Conservation (phyloP, 2,329 filamentous ascomycete genomes). For the Verticillium isaacii region DNA sequence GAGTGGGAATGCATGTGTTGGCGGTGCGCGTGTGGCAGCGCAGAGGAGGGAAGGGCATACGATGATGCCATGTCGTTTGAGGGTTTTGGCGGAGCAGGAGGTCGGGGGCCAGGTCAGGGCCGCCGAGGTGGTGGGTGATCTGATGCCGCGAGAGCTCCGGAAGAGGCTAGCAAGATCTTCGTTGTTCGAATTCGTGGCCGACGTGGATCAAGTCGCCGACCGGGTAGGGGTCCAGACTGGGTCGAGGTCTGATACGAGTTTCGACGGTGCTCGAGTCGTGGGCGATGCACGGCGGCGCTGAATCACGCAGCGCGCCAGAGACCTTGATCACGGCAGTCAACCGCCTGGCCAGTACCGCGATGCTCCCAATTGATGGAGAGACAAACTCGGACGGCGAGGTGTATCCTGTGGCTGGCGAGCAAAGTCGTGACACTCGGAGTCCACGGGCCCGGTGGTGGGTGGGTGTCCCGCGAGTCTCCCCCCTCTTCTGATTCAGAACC, state of each 20-base stretch:
- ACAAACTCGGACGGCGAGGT: background rate
- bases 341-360: background rate
- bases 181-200: background rate
- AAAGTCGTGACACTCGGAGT: background rate
- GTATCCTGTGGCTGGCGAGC: background rate
- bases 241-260: background rate
- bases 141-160: background rate
- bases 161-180: background rate
- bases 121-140: background rate
- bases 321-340: background rate
- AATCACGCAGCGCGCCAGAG: background rate
- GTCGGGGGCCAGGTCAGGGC: background rate
- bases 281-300: background rate
- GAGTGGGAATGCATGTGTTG: slow-evolving; percentile 35
- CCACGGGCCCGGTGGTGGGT: background rate
- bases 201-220: background rate
- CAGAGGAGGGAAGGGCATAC: slow-evolving; percentile 48
- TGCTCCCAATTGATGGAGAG: background rate
- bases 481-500: background rate
- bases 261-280: background rate
- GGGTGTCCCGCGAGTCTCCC: background rate
- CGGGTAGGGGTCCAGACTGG: background rate
- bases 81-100: background rate
- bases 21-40: slow-evolving; percentile 42
- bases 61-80: slow-evolving; percentile 41